Percentiles rank a stretch among this genome's conserved stretches.
phyloP scores from a whole-genome alignment of 2,329 filamentous ascomycete genomes.

The Beauveria varroae region DNA sequence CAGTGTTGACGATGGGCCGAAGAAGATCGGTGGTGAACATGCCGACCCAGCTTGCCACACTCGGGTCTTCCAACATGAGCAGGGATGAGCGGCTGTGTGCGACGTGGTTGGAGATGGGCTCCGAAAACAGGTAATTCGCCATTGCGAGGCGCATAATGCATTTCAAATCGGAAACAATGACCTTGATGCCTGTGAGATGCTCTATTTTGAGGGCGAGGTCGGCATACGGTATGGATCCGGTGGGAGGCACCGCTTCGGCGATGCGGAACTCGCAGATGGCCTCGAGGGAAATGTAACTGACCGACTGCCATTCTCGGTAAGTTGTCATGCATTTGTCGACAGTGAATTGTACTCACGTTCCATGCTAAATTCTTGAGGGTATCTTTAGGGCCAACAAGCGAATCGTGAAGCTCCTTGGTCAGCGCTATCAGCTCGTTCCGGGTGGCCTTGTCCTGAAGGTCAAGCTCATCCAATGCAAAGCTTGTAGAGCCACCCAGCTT shows the following conservation, averaged over 20 bases:
- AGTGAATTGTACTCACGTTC: neutral
- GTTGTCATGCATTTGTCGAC: neutral
- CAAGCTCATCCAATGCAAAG: constrained; percentile 12
- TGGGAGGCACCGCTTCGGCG: constrained; percentile 22
- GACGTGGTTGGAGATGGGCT: constrained; percentile 29
- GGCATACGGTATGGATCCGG: constrained; percentile 21
- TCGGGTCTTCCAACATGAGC: constrained; percentile 22
- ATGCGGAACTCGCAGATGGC: constrained; percentile 25
- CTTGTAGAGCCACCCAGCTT: constrained; percentile 15
- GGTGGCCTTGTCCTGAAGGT: neutral
- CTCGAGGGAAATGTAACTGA: constrained; percentile 23
- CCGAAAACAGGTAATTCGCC: constrained; percentile 31
- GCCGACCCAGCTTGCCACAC: constrained; percentile 24
- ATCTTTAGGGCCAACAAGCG: constrained; percentile 17
- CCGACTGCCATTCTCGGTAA: constrained; percentile 12
- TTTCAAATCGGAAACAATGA: constrained; percentile 23
- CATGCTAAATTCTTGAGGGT: constrained; percentile 7
- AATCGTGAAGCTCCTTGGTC: constrained; percentile 18
- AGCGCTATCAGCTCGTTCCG: constrained; percentile 16
- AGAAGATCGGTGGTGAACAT: constrained; percentile 24
- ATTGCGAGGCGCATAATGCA: constrained; percentile 33
- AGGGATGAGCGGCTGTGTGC: constrained; percentile 30
- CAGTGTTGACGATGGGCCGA: constrained; percentile 22
- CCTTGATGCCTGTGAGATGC: constrained; percentile 28
- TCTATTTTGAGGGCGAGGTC: constrained; percentile 23